Percentiles rank a stretch among this genome's conserved stretches.
phyloP scores from a whole-genome alignment of 1,139 yeast species.

The Meyerozyma elateridarum region DNA sequence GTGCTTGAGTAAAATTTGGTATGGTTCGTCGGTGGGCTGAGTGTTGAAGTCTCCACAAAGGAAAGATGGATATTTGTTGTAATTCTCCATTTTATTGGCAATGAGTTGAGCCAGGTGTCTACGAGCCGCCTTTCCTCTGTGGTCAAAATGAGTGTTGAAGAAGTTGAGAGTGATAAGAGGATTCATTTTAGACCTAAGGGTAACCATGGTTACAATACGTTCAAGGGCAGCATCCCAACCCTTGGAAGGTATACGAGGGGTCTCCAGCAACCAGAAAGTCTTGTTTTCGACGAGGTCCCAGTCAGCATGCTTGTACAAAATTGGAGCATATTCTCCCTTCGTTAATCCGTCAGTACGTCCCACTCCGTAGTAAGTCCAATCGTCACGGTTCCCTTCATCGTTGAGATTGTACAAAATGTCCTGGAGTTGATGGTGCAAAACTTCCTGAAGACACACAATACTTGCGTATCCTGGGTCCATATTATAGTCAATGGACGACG shows the following conservation, averaged over 20 bases:
- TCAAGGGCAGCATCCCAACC: constrained; percentile 25
- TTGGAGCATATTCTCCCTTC: constrained; percentile 44
- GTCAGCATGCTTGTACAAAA: constrained; percentile 30
- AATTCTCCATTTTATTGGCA: constrained; percentile 33
- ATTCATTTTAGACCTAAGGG: constrained; percentile 10
- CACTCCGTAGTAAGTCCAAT: constrained; percentile 43
- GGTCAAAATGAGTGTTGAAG: constrained; percentile 59
- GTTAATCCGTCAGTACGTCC: constrained; percentile 43
- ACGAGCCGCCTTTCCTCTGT: constrained; percentile 46
- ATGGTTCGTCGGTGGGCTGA: constrained; percentile 16
- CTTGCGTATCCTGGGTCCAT: constrained; percentile 23
- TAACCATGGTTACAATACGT: constrained; percentile 19
- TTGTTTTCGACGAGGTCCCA: constrained; percentile 32
- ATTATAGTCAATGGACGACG: constrained; percentile 31
- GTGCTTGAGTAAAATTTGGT: constrained; percentile 13
- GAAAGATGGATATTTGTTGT: constrained; percentile 39
- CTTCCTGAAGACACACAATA: constrained; percentile 53
- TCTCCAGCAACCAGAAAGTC: constrained; percentile 43
- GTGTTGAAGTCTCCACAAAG: constrained; percentile 21
- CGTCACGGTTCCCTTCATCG: constrained; percentile 16
- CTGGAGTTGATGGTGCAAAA: constrained; percentile 43
- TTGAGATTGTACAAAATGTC: constrained; percentile 36
- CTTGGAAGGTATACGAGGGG: constrained; percentile 42
- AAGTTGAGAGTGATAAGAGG: constrained; percentile 28
- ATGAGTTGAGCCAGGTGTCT: constrained; percentile 42